Base-by-base conservation (phyloP, 441 rosid species). In the Erodium trifolium region DNA sequence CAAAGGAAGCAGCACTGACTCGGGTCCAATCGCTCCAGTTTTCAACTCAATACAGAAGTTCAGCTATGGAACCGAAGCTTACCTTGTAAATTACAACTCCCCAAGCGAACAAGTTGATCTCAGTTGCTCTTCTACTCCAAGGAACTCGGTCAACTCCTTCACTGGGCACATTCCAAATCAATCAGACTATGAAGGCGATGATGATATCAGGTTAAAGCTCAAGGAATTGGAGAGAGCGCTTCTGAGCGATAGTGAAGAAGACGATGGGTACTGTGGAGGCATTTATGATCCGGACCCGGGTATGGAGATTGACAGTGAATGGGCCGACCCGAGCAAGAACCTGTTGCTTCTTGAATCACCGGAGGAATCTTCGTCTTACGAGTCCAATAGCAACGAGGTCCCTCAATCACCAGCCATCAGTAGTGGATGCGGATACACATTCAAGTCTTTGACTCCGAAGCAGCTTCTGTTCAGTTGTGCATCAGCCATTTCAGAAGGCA, bases 381-480 rank as follows among this genome's bases (percentile, higher is more conserved):
- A 55, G 23, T 55, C 23, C 7, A 55, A 16, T 23, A 23, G 27
- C 19, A 6, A 55, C 23, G 62, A 14, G 7, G 62, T 55, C 9
- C 7, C 19, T 5, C 62, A 14, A 5, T 55, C 62, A 4, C 62
- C 62, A 2, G 62, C 62, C 11, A 17, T 14, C 8, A 55, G 62
- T 17, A 55, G 62, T 8, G 8, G 19, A 7, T 7, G 45, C 7
- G 45, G 45, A 14, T 16, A 55, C 62, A 55, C 62, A 6, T 14
- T 45, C 64, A 69, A 49, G 18, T 11, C 53, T 14, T 60, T 39
- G 75, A 83, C 53, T 67, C 97, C 95, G 0, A 92, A 85, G 79
- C 80, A 85, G 70, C 68, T 92, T 82, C 86, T 95, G 78, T 80
- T 92, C 57, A 84, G 87, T 1, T 88, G 97, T 77, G 99, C 99